These are phyloP conservation scores for Astrothelium macrocarpum DNA, from an alignment of 495 filamentous ascomycete species.

Conservation along the genomic window DNA sequence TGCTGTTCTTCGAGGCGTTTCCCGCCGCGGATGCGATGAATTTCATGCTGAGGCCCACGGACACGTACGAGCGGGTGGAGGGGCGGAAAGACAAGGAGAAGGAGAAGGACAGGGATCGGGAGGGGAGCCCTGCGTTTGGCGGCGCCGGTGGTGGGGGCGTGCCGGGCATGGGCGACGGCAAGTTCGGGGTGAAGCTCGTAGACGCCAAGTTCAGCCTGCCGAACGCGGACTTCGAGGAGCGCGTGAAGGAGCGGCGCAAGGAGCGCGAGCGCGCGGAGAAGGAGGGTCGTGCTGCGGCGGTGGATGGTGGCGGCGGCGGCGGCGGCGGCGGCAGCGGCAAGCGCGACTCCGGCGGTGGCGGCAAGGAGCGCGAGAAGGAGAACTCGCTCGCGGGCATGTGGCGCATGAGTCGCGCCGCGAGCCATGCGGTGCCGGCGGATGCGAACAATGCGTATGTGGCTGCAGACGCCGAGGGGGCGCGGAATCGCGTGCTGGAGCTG, in stretches of 20 bases:
- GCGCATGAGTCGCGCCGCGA: slow-evolving; percentile 6
- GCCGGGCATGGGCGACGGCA: not conserved
- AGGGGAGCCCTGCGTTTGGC: not conserved
- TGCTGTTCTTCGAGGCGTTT: slow-evolving; percentile 79
- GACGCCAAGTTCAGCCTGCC: slow-evolving; percentile 88
- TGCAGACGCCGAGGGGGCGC: not conserved
- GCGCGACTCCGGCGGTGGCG: not conserved
- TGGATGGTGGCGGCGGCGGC: no score
- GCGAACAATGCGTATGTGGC: not conserved
- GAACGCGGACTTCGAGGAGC: slow-evolving; percentile 27
- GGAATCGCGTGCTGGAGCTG: not conserved
- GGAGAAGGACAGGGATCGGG: not conserved
- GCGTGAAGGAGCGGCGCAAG: slow-evolving; percentile 19
- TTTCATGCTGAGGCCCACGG: slow-evolving; percentile 70
- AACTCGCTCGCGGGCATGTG: slow-evolving; percentile 15
- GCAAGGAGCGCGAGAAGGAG: slow-evolving; percentile 22
- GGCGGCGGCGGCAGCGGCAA: not conserved
- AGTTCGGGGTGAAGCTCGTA: slow-evolving; percentile 55
- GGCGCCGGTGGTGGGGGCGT: not conserved
- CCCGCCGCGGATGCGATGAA: slow-evolving; percentile 77
- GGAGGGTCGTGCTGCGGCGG: no score
- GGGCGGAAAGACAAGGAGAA: slow-evolving; percentile 44
- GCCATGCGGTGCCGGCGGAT: not conserved
- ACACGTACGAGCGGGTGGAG: slow-evolving; percentile 65
- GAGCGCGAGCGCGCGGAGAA: slow-evolving; percentile 20